Conservation (phyloP, 2,329 filamentous ascomycete genomes). For the Paecilomyces niveus region DNA sequence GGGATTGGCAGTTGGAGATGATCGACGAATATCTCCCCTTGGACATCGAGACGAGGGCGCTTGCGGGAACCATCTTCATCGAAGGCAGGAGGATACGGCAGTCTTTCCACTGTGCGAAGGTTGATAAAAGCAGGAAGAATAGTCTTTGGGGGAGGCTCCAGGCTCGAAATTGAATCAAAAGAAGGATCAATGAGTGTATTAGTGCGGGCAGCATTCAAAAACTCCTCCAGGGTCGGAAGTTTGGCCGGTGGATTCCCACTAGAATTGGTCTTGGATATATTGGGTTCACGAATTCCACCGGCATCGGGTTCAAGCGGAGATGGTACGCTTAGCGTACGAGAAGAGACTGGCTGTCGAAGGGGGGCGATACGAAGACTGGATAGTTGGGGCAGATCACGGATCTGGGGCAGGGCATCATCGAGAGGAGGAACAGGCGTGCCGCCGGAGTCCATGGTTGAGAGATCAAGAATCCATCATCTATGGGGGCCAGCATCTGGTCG, state of each 20-base stretch:
- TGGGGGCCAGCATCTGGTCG: not conserved
- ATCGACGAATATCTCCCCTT: conserved; percentile 35
- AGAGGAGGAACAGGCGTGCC: conserved; percentile 24
- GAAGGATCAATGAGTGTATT: conserved; percentile 26
- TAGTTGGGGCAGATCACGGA: conserved; percentile 36
- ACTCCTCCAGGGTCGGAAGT: conserved; percentile 28
- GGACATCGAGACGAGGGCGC: conserved; percentile 35
- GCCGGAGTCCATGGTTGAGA: conserved; percentile 23
- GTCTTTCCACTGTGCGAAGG: conserved; percentile 39
- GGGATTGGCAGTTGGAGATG: conserved; percentile 43
- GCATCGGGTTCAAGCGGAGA: conserved; percentile 40
- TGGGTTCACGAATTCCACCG: conserved; percentile 23
- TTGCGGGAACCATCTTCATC: conserved; percentile 33
- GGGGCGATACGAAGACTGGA: conserved; percentile 40
- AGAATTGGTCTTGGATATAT: conserved; percentile 20
- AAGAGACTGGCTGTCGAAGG: conserved; percentile 39
- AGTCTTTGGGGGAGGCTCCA: conserved; percentile 32
- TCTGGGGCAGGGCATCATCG: conserved; percentile 33
- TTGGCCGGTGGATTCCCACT: conserved; percentile 26
- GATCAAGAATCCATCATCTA: conserved; percentile 7
- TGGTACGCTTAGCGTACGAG: conserved; percentile 33
- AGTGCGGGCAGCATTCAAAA: conserved; percentile 27
- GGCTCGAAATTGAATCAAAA: conserved; percentile 21
- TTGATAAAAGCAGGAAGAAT: conserved; percentile 42
- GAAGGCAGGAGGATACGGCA: conserved; percentile 34